Evolutionary conservation across 345 rosid species (phyloP).

Genomic region (Eucalyptus erythrocorys): DNA sequence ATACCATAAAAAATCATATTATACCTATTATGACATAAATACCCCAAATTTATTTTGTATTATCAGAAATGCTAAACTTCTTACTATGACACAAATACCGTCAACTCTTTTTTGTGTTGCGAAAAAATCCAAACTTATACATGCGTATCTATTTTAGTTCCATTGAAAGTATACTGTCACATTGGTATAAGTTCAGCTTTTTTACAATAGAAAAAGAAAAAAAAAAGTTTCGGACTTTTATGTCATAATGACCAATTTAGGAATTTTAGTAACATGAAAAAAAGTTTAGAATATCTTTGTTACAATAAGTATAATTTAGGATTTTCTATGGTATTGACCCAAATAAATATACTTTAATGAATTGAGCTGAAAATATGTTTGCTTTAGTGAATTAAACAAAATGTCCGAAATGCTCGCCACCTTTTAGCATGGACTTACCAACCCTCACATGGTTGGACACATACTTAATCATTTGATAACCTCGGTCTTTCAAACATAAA

Average conservation of each 20-base stretch:
- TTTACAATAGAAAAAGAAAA: too few species aligned
- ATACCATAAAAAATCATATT: neutral
- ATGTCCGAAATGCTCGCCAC: neutral
- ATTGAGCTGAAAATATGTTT: too few species aligned
- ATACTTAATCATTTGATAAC: neutral
- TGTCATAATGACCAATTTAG: neutral
- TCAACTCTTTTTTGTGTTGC: too few species aligned
- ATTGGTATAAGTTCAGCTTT: fast-evolving
- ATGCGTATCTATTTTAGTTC: too few species aligned
- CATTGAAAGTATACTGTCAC: too few species aligned
- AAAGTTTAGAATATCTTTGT: fast-evolving
- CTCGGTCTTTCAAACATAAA: neutral
- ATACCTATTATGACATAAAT: too few species aligned
- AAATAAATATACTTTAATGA: too few species aligned
- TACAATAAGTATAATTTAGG: fast-evolving
- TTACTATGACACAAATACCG: too few species aligned
- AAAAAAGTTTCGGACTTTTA: neutral
- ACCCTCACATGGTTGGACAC: neutral
- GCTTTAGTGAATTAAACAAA: neutral
- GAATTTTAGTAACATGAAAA: neutral
- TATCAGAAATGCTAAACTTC: fast-evolving
- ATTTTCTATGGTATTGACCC: too few species aligned
- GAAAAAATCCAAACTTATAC: too few species aligned
- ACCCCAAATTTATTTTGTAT: too few species aligned
- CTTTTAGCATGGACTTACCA: neutral